Base-by-base conservation (phyloP, 2,329 filamentous ascomycete species). In the Calonectria pteridis region DNA sequence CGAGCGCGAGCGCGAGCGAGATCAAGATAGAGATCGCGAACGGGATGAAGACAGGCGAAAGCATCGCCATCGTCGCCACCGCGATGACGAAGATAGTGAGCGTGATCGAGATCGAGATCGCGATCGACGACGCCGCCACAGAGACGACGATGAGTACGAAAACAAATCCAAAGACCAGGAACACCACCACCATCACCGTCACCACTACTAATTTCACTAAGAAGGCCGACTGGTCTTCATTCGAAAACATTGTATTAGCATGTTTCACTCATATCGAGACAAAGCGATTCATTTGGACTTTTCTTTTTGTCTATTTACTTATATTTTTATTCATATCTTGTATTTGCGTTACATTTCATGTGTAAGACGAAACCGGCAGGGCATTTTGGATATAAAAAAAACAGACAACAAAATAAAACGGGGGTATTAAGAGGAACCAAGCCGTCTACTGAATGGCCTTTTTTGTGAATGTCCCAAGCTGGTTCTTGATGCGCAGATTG, bases 141-240 rank as follows among this genome's bases (percentile, higher is more conserved):
- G 79, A 63, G 81, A 83, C 29, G 77, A 81, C 29, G 79, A 84
- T 46, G 79, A 80, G 13, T 77, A 80, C 49, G 77, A 82, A 29
- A 66, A 72, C 5, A 81, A 81, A 6, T 75, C 82, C 18, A 79
- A 77, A 46, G 81, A 84, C 40, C 77, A 80, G 28, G 80, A 83
- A 20, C 80, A 82, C 20, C 82, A 84, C 43, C 81, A 84, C 66
- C 80, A 84, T 51, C 81, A 83, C 55, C 81, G 82, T 58, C 81
- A 80, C 28, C 81, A 83, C 67, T 82, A 84, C 70, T 81, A 82
- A 69, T 81, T 78, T 14, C 80, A 84, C 64, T 80, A 81, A 63
- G 80, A 2, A 82, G 83, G 9, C 74, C 81, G 70, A 46, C 40
- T 74, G 69, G 53, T 10, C 40, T 58, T 35, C 31, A 67, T 51